phyloP scores from a whole-genome alignment of 192 early-diverging fungal genomes.

The Dissophora ornata region DNA sequence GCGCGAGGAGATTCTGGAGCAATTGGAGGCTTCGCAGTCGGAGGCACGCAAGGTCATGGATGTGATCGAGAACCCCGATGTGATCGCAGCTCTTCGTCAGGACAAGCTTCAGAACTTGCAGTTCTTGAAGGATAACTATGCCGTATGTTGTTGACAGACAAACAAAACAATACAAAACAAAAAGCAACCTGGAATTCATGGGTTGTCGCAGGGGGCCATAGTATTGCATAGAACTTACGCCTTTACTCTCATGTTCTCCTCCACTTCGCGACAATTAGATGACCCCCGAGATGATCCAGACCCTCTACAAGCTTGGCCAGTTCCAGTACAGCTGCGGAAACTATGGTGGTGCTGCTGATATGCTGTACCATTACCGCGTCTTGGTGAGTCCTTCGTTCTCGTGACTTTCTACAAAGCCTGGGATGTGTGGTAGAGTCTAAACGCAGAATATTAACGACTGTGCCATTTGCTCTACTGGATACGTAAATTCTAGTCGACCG shows the following conservation, averaged over 20 bases:
- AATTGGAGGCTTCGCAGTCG: slow-evolving; percentile 78
- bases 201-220: no score
- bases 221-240: no score
- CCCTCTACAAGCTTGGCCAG: slow-evolving; percentile 89
- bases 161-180: no score
- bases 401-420: neutral
- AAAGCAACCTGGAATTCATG: no score
- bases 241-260: neutral
- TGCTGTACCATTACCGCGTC: slow-evolving; percentile 95
- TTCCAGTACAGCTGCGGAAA: slow-evolving; percentile 95
- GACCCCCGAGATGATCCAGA: slow-evolving; percentile 87
- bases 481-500: slow-evolving; percentile 75
- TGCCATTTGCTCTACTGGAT: no score
- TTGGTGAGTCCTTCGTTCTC: slow-evolving; percentile 65
- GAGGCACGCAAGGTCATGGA: slow-evolving; percentile 86
- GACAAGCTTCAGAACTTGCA: slow-evolving; percentile 94
- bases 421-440: no score
- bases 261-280: slow-evolving; percentile 60
- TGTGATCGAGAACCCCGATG: slow-evolving; percentile 92
- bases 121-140: slow-evolving; percentile 88
- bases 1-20: slow-evolving; percentile 79
- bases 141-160: slow-evolving; percentile 57
- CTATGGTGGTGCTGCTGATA: slow-evolving; percentile 91
- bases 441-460: neutral
- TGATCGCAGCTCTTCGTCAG: slow-evolving; percentile 88